A percentile compares a stretch with the other conserved stretches of the same genome.
These are phyloP conservation scores for Globisporangium megalacanthum DNA, from an alignment of 352 stramenopile species.

Conservation along the genomic window DNA sequence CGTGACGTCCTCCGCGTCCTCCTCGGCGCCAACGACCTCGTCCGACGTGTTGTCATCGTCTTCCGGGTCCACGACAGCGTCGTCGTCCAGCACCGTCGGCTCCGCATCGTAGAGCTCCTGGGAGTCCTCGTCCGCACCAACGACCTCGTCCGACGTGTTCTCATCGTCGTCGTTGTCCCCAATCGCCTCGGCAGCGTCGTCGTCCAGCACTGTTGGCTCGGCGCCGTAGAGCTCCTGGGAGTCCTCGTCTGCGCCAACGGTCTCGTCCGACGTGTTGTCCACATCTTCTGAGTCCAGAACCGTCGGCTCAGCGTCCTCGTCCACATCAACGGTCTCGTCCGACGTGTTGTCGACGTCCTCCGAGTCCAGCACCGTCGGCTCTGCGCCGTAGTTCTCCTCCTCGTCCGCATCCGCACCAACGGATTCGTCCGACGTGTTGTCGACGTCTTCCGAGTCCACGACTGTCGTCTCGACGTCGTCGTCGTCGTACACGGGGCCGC, in stretches of 20 bases:
- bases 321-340: too few species aligned
- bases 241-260: neutral
- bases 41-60: neutral
- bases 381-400: too few species aligned
- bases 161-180: neutral
- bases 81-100: too few species aligned
- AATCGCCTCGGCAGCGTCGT: neutral
- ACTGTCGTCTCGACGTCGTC: conserved; percentile 1
- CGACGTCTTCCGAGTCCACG: neutral
- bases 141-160: neutral
- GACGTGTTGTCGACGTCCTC: neutral
- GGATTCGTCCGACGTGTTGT: neutral
- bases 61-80: neutral
- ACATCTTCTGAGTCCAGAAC: neutral
- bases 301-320: neutral
- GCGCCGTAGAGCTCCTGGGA: too few species aligned
- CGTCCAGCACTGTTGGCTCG: too few species aligned
- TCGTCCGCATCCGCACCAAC: neutral
- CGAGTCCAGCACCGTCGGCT: too few species aligned
- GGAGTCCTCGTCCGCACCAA: too few species aligned
- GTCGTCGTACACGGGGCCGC: conserved; percentile 1
- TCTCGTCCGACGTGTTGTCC: conserved; percentile 2
- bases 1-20: neutral
- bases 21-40: neutral
- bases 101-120: too few species aligned